These are phyloP conservation scores for Saccharomycopsis capsularis DNA, from an alignment of 805 yeast species.

Conservation along the genomic window DNA sequence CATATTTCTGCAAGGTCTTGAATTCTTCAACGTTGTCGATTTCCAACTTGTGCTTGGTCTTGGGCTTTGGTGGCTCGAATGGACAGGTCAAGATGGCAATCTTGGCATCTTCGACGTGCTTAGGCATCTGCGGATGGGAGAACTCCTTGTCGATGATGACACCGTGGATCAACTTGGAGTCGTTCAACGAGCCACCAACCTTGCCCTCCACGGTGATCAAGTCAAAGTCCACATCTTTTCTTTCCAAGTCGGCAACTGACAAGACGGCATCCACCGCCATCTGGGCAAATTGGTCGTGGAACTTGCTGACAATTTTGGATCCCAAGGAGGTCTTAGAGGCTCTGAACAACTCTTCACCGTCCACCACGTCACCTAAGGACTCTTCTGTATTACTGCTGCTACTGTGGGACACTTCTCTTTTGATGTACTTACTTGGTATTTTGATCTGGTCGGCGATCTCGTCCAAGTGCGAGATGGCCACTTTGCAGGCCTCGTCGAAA, in stretches of 20 bases:
- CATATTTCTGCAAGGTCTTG: conserved; percentile 82
- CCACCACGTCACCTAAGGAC: conserved; percentile 25
- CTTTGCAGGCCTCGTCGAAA: conserved; percentile 91
- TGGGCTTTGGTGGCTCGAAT: conserved; percentile 99
- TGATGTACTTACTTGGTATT: conserved; percentile 32
- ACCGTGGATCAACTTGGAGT: conserved; percentile 80
- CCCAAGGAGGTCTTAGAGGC: conserved; percentile 96
- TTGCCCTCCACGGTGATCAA: conserved; percentile 92
- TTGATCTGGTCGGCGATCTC: conserved; percentile 58
- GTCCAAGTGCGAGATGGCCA: conserved; percentile 77
- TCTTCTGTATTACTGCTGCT: conserved; percentile 19
- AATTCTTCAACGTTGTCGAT: conserved; percentile 98
- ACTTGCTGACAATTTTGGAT: conserved; percentile 89
- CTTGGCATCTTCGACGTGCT: conserved; percentile 60
- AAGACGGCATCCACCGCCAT: conserved; percentile 97
- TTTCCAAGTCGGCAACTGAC: conserved; percentile 82
- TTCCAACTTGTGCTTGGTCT: conserved; percentile 95
- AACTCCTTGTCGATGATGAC: conserved; percentile 93
- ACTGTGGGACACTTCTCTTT: conserved; percentile 35
- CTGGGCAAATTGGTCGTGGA: conserved; percentile 87
- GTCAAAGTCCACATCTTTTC: conserved; percentile 96
- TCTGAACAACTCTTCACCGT: conserved; percentile 53
- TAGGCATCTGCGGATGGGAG: conserved; percentile 98
- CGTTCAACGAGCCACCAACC: conserved; percentile 89
- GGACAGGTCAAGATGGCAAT: conserved; percentile 96